Conservation (phyloP, 2,329 filamentous ascomycete species). For the Penicillium sp. region DNA sequence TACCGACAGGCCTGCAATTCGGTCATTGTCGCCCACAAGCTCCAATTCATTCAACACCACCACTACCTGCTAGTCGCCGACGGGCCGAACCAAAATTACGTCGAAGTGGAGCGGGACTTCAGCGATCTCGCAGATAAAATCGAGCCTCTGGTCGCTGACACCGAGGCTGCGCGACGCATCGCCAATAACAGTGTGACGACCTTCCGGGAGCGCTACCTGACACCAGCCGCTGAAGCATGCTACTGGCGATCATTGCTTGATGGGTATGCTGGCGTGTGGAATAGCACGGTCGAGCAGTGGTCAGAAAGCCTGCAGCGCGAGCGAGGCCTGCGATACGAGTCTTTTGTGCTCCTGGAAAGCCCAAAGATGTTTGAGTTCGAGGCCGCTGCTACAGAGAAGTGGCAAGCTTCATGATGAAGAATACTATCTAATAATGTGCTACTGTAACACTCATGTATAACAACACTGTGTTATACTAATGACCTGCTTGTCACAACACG, state of each 20-base stretch:
- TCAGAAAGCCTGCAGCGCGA: conserved; percentile 12
- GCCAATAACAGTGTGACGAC: conserved; percentile 48
- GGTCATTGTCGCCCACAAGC: conserved; percentile 51
- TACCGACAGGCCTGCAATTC: conserved; percentile 53
- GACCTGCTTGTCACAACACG: neutral
- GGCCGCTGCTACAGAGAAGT: conserved; percentile 5
- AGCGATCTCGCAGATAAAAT: conserved; percentile 53
- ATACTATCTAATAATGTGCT: neutral
- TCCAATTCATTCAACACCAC: conserved; percentile 53
- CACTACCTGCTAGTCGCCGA: conserved; percentile 46
- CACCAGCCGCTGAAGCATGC: conserved; percentile 53
- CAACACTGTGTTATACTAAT: neutral
- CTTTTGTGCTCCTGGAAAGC: conserved; percentile 33
- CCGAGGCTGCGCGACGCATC: conserved; percentile 45
- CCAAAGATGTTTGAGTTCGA: conserved; percentile 28
- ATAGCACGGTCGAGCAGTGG: conserved; percentile 18
- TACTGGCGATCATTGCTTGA: conserved; percentile 53
- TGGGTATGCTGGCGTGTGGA: conserved; percentile 29
- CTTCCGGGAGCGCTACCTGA: conserved; percentile 54
- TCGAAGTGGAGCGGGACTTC: conserved; percentile 55
- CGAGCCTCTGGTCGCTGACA: conserved; percentile 40
- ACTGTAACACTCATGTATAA: neutral
- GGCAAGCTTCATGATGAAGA: neutral
- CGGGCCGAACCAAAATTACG: conserved; percentile 51
- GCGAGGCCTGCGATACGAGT: conserved; percentile 34